phyloP scores from a whole-genome alignment of 179 eudicot genomes.

The Beta lomatogona region DNA sequence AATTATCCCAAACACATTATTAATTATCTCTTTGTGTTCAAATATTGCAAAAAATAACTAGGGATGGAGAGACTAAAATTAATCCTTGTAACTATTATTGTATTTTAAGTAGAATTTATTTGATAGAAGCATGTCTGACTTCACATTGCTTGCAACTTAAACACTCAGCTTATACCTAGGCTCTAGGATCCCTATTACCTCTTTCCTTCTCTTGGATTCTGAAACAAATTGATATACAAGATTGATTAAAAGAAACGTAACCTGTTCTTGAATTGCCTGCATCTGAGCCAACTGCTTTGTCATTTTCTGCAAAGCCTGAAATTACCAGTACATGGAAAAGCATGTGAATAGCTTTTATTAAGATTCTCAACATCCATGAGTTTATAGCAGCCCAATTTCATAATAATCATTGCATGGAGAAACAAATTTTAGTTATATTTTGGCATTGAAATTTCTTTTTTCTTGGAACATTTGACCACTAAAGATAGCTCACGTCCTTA shows the following conservation, averaged over 20 bases:
- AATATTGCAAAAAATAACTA: too few species aligned
- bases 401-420: background rate
- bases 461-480: background rate
- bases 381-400: slow-evolving; percentile 3
- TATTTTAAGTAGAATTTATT: too few species aligned
- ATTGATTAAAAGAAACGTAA: slow-evolving; percentile 30
- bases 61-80: too few species aligned
- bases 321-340: slow-evolving; percentile 12
- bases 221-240: background rate
- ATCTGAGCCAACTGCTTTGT: slow-evolving; percentile 65
- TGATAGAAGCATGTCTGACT: too few species aligned
- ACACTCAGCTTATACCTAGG: background rate
- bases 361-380: background rate
- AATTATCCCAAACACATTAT: too few species aligned
- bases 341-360: slow-evolving; percentile 13
- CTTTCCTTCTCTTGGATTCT: background rate
- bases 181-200: background rate
- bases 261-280: slow-evolving; percentile 90
- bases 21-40: too few species aligned
- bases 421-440: background rate
- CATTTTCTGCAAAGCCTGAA: slow-evolving; percentile 82
- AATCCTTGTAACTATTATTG: too few species aligned
- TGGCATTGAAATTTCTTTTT: background rate
- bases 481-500: background rate
- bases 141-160: too few species aligned